Percentiles rank a stretch among this genome's conserved stretches.
Evolutionary conservation across 192 early-diverging fungal species (phyloP).

Genomic region (Hyaloraphidium curvatum): DNA sequence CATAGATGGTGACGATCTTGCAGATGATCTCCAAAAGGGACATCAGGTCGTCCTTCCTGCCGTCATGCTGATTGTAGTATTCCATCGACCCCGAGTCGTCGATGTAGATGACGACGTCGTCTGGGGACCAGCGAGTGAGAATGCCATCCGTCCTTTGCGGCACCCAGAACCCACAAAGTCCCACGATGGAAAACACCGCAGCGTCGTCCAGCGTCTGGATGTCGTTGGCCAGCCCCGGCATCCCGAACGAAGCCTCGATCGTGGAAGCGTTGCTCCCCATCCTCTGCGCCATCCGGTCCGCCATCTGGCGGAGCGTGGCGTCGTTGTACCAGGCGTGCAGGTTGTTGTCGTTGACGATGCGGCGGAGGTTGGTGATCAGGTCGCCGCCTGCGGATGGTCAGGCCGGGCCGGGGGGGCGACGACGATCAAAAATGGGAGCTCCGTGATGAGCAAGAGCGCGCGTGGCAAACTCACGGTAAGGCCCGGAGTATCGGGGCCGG

Average conservation of each 20-base stretch:
- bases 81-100: background rate
- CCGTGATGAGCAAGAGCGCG: too few species aligned
- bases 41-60: slow-evolving; percentile 12
- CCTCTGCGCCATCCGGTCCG: too few species aligned
- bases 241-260: slow-evolving; percentile 7
- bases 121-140: too few species aligned
- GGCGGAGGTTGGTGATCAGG: too few species aligned
- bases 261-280: slow-evolving; percentile 6
- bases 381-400: too few species aligned
- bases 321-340: slow-evolving; percentile 8
- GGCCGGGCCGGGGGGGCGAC: too few species aligned
- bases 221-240: background rate
- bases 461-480: too few species aligned
- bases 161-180: too few species aligned
- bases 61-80: slow-evolving; percentile 1
- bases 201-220: slow-evolving; percentile 10
- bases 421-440: too few species aligned
- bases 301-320: slow-evolving; percentile 7
- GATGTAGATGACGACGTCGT: slow-evolving; percentile 13
- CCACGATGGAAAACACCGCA: slow-evolving; percentile 9
- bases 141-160: too few species aligned
- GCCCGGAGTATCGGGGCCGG: too few species aligned
- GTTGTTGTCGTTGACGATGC: slow-evolving; percentile 6
- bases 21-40: slow-evolving; percentile 8
- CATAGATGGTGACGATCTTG: slow-evolving; percentile 11